Conservation (phyloP, 2,329 filamentous ascomycete species). For the Fusarium musae region DNA sequence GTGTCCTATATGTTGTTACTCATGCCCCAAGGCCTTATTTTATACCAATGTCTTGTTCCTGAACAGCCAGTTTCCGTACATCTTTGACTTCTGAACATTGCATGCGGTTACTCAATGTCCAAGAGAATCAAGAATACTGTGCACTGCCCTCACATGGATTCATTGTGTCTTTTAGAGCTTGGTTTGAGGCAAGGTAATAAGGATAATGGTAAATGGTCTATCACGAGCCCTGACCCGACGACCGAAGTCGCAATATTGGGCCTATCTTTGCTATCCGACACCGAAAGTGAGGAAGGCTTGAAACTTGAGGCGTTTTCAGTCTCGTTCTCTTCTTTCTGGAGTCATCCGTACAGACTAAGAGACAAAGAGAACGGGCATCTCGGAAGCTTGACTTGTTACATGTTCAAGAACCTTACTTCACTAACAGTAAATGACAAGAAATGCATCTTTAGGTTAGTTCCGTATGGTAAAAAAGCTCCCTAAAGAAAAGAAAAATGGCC, state of each 20-base stretch:
- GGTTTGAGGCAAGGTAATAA: background rate
- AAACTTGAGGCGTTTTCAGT: background rate
- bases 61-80: background rate
- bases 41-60: background rate
- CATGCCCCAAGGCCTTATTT: background rate
- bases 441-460: accelerated
- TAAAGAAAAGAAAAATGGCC: accelerated
- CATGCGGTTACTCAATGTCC: accelerated
- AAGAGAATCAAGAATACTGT: background rate
- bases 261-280: accelerated
- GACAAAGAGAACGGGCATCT: background rate
- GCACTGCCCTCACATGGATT: background rate
- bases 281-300: background rate
- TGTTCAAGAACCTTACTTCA: background rate
- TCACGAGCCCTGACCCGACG: background rate
- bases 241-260: background rate
- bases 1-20: background rate
- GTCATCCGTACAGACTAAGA: background rate
- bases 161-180: too few species aligned
- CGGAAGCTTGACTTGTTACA: accelerated
- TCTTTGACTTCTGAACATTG: background rate
- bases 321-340: background rate
- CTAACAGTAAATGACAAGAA: background rate
- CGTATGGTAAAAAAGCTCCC: accelerated
- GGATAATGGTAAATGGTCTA: background rate